Conservation (phyloP, 148 eudicot genomes). For the Rhododendron molle region DNA sequence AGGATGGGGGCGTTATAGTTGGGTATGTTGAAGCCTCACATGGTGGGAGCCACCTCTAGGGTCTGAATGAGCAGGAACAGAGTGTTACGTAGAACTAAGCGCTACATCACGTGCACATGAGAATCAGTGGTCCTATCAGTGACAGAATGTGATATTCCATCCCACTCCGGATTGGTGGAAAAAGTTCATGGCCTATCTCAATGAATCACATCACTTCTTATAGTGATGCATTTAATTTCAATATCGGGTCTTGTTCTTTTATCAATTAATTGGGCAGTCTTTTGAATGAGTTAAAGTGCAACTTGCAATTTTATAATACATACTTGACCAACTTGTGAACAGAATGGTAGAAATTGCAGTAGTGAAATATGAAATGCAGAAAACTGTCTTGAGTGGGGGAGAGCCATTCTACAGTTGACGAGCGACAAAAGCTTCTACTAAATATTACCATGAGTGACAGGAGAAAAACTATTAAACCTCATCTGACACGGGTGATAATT, state of each 20-base stretch:
- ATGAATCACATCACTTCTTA: not conserved
- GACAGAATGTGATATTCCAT: not conserved
- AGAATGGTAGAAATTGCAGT: not conserved
- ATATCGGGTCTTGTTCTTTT: not conserved
- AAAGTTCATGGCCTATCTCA: not conserved
- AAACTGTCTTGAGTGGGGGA: not conserved
- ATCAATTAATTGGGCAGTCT: not conserved
- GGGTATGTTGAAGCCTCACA: not conserved
- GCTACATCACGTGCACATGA: not conserved
- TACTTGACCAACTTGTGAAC: not conserved
- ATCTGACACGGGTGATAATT: not conserved
- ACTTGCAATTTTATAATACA: not conserved
- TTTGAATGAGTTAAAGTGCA: not conserved
- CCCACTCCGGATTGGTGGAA: not conserved
- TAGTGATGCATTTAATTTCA: not conserved
- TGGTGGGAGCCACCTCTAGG: not conserved
- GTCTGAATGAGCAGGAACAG: not conserved
- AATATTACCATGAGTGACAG: not conserved
- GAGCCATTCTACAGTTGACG: not conserved
- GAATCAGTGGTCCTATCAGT: not conserved
- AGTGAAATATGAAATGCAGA: not conserved
- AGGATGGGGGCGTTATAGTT: not conserved
- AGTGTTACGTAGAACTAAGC: not conserved
- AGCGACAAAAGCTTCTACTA: not conserved
- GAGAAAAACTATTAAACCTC: not conserved